These are phyloP conservation scores for Ampelocalamus luodianensis DNA, from an alignment of 176 grass and related monocot species.

Conservation along the genomic window DNA sequence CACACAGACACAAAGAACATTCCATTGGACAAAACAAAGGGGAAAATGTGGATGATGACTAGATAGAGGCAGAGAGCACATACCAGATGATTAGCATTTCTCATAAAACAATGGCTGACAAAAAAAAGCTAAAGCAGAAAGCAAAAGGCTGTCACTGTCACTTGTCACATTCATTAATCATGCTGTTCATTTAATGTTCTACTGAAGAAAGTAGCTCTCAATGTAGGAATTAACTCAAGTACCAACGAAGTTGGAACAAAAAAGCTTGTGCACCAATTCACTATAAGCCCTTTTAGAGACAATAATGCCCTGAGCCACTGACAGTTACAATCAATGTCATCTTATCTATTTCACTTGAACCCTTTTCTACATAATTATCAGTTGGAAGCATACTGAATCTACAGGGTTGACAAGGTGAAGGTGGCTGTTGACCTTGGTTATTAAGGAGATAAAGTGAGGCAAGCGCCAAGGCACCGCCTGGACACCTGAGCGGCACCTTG, in stretches of 20 bases:
- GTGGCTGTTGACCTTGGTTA: neutral
- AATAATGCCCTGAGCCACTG: neutral
- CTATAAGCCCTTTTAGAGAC: neutral
- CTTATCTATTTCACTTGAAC: neutral
- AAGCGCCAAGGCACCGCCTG: too few relatives aligned
- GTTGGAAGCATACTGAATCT: conserved; percentile 4
- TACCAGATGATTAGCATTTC: neutral
- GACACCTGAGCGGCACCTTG: too few relatives aligned
- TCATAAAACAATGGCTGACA: neutral
- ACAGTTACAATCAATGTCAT: neutral
- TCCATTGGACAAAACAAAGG: conserved; percentile 1
- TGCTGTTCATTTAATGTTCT: neutral
- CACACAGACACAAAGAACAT: neutral
- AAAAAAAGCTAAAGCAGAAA: neutral
- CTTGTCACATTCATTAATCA: neutral
- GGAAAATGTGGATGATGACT: neutral
- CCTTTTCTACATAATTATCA: neutral
- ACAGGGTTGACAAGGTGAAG: neutral
- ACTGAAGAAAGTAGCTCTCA: neutral
- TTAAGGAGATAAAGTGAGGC: too few relatives aligned
- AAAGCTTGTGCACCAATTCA: neutral
- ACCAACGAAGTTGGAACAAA: conserved; percentile 11
- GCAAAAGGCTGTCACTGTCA: neutral
- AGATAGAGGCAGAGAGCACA: neutral
- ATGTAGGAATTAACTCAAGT: neutral